Percentiles rank a stretch among this genome's conserved stretches.
phyloP scores from a whole-genome alignment of 176 grass and related monocot species.

The Aegilops sharonensis region DNA sequence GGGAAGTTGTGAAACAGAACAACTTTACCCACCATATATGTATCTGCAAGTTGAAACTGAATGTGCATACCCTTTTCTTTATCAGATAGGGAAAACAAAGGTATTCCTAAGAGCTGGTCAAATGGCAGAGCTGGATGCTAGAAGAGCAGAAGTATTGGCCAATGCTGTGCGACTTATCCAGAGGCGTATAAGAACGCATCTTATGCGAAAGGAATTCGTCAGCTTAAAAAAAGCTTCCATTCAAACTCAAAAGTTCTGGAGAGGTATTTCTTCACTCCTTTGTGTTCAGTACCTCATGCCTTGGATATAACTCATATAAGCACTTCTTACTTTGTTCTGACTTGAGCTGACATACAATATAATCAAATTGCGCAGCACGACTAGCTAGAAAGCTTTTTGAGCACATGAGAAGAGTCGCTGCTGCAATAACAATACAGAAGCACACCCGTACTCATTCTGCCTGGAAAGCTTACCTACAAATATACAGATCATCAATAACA shows the following conservation, averaged over 20 bases:
- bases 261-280: constrained; percentile 48
- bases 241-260: constrained; percentile 77
- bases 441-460: constrained; percentile 56
- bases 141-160: constrained; percentile 86
- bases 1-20: background rate
- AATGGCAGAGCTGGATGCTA: constrained; percentile 89
- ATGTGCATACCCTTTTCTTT: constrained; percentile 4
- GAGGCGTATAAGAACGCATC: constrained; percentile 79
- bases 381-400: constrained; percentile 80
- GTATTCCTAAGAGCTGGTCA: constrained; percentile 94
- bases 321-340: constrained; percentile 4
- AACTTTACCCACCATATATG: constrained; percentile 7
- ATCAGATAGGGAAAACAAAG: constrained; percentile 96
- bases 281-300: constrained; percentile 1
- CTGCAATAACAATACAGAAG: constrained; percentile 90
- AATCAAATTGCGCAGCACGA: constrained; percentile 45
- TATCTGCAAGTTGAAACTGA: constrained; percentile 14
- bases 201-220: constrained; percentile 73
- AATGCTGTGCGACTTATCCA: constrained; percentile 62
- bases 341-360: constrained; percentile 26
- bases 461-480: constrained; percentile 63
- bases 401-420: constrained; percentile 73
- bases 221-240: constrained; percentile 58
- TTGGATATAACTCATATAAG: background rate
- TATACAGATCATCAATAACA: constrained; percentile 52